Base-by-base conservation (phyloP, 768 basidiomycete species). In the Panellus pusillus region DNA sequence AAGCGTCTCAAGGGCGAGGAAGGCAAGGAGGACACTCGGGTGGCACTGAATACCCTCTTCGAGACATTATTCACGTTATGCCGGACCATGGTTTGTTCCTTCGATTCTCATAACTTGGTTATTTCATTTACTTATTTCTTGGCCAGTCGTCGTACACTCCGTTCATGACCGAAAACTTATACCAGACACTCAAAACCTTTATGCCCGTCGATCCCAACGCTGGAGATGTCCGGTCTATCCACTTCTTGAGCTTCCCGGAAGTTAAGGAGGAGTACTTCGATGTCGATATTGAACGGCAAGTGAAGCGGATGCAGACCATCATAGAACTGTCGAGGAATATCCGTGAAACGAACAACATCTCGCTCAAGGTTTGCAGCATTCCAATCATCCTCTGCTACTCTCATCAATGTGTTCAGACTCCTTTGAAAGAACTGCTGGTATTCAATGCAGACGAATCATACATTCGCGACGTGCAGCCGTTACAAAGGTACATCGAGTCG, bases 261-360 rank as follows among this genome's bases (percentile, higher is more conserved):
- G 88, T 93, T 47, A 94, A 93, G 67, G 86, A 91, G 62, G 93
- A 95, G 59, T 98, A 98, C 75, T 93, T 97, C 67, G 92, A 99
- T 69, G 82, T 75, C 17, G 87, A 86, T 63, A 94, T 98, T 62
- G 94, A 98, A 73, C 84, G 95, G 44, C 89, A 97, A 72, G 92
- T 98, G 19, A 82, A 89, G 70, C 84, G 94, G 9, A 93, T 99
- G 89, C 94, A 96, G 69, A 80, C 87, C 11, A 88, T 99, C 68
- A 98, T 98, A 60, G 93, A 98, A 47, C 76, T 99, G 59, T 86
- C 89, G 6, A 83, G 97, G 56, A 86, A 86, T 62, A 80, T 98
- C 58, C 89, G 97, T 43, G 94, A 98, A 68, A 82, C 81, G 63
- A 84, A 91, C 66, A 91, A 83, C 47, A 68, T 98, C 39, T 91